Evolutionary conservation across 768 basidiomycete genomes (phyloP).

Genomic region (Termitomyces sp.): DNA sequence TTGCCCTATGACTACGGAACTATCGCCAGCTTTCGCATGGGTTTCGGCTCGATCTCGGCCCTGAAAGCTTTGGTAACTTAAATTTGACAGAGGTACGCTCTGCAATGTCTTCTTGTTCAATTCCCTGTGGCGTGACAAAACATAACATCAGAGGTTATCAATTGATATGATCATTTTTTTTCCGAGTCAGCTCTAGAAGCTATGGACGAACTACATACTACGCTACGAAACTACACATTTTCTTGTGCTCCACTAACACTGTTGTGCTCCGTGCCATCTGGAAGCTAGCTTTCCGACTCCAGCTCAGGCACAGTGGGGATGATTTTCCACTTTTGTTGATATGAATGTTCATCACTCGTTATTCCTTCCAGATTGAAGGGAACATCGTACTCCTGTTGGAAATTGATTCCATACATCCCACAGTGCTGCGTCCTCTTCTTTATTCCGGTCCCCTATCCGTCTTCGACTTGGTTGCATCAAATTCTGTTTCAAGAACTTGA

Average conservation of each 20-base stretch:
- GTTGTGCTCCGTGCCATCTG: neutral
- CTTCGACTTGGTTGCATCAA: neutral
- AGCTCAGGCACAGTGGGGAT: neutral
- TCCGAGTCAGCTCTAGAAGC: neutral
- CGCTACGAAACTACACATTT: neutral
- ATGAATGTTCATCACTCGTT: neutral
- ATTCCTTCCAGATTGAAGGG: conserved; percentile 1
- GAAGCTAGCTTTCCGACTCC: neutral
- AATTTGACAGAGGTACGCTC: neutral
- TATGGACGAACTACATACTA: neutral
- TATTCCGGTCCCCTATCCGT: neutral
- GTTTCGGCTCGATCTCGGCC: neutral
- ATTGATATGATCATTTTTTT: conserved; percentile 10
- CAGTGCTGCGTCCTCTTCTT: neutral
- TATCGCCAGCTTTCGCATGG: neutral
- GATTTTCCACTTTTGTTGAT: neutral
- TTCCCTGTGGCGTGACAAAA: conserved; percentile 7
- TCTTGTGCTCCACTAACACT: neutral
- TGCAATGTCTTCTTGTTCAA: neutral
- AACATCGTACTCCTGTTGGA: neutral
- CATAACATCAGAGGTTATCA: conserved; percentile 2
- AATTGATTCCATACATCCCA: neutral
- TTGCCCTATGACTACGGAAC: conserved; percentile 5
- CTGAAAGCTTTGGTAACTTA: neutral
- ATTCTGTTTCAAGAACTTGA: too few relatives aligned